phyloP scores from a whole-genome alignment of 345 rosid species.

The Aquilaria malaccensis region DNA sequence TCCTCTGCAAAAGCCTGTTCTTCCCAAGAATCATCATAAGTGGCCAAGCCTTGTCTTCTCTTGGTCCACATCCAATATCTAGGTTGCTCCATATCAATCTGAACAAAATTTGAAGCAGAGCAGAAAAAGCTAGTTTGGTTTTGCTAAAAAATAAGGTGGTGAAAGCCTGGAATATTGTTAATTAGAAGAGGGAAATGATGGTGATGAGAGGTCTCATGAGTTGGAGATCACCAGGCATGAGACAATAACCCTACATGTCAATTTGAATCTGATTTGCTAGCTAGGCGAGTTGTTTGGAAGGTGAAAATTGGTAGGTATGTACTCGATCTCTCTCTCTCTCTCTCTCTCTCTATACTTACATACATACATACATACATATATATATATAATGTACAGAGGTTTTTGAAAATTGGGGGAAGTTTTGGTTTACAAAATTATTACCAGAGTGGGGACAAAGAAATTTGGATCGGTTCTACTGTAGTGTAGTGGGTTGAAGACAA shows the following conservation, averaged over 20 bases:
- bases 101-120: background rate
- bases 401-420: slow-evolving; percentile 1
- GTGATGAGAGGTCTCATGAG: slow-evolving; percentile 4
- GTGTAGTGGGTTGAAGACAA: slow-evolving; percentile 16
- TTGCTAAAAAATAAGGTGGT: too few relatives aligned
- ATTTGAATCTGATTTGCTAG: slow-evolving; percentile 8
- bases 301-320: slow-evolving; percentile 35
- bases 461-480: slow-evolving; percentile 8
- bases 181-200: background rate
- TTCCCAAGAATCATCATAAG: slow-evolving; percentile 71
- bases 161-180: too few relatives aligned
- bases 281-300: slow-evolving; percentile 19
- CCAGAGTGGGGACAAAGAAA: slow-evolving; percentile 18
- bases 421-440: slow-evolving; percentile 6
- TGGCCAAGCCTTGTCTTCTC: slow-evolving; percentile 26
- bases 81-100: slow-evolving; percentile 32
- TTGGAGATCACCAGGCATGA: slow-evolving; percentile 9
- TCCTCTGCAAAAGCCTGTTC: slow-evolving; percentile 87
- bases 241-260: slow-evolving; percentile 7
- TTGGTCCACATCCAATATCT: slow-evolving; percentile 46
- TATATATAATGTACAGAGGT: too few relatives aligned
- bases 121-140: background rate
- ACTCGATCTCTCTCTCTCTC: slow-evolving; percentile 8
- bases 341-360: too few relatives aligned
- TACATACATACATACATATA: too few relatives aligned